Conservation (phyloP, 164 flowering plant species). For the Aristolochia californica region DNA sequence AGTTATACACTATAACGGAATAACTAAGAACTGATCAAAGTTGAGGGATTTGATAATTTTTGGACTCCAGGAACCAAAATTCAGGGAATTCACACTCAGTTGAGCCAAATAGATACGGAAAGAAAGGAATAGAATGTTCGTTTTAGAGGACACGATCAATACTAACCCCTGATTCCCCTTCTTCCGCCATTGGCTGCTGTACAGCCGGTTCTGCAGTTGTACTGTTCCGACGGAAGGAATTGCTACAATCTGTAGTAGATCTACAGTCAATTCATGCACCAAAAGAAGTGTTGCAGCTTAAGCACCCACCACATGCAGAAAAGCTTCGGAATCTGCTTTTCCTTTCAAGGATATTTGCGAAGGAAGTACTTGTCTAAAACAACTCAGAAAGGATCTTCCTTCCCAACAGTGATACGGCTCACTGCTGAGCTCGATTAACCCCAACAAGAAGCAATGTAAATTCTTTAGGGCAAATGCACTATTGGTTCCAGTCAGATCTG, state of each 20-base stretch:
- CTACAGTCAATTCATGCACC: neutral
- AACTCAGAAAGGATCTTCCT: neutral
- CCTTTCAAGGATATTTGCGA: neutral
- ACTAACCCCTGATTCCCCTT: conserved; percentile 17
- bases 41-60: no score
- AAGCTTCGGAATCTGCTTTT: conserved; percentile 3
- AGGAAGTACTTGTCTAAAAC: no score
- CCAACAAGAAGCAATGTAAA: conserved; percentile 2
- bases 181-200: conserved; percentile 13
- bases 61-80: no score
- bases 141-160: neutral
- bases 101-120: no score
- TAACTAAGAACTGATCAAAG: no score
- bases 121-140: no score
- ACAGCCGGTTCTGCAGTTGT: neutral
- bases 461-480: no score
- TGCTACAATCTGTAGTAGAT: conserved; percentile 3
- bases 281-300: neutral
- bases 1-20: neutral
- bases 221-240: neutral
- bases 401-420: neutral
- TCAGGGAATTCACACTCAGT: no score
- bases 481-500: no score
- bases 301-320: neutral
- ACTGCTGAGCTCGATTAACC: neutral